Base-by-base conservation (phyloP, 768 basidiomycete genomes). In the Tulasnella sp. region DNA sequence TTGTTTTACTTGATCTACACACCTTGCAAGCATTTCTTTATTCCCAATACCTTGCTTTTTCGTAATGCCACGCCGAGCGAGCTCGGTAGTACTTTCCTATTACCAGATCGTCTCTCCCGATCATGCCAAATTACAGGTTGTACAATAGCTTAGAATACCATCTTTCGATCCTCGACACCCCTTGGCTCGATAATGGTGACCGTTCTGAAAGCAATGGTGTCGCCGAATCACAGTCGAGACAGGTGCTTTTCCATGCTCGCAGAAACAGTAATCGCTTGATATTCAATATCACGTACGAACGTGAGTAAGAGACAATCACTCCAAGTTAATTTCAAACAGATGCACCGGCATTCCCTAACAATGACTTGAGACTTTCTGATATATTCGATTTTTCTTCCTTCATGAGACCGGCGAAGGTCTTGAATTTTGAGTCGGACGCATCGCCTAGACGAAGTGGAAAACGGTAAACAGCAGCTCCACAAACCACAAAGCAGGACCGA, bases 351-450 rank as follows among this genome's bases (percentile, higher is more conserved):
- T 17, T 64, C 58, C 52, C 17, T 25, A 86, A 71, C 11, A 87
- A 75, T 0, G 79, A 80, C 64, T 82, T 81, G 0, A 85, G 79
- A 31, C 83, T 71, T 67, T 82, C 83, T 64, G 81, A 83, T 0
- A 93, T 94, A 3, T 82, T 84, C 6, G 88, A 87, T 80, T 91
- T 93, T 80, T 90, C 90, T 40, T 93, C 91, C 82, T 94, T 96
- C 80, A 96, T 87, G 39, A 93, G 82, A 3, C 83, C 83, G 6
- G 91, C 87, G 81, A 96, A 90, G 0, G 87, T 83, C 80, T 90
- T 93, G 87, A 97, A 97, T 15, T 84, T 84, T 0, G 90, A 86
- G 25, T 85, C 84, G 0, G 83, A 82, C 1, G 95, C 86, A 79
- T 93, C 93, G 19, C 84, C 89, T 90, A 75, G 76, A 72, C 17